phyloP scores from a whole-genome alignment of 176 grass and related monocot genomes.

The Zea mays region DNA sequence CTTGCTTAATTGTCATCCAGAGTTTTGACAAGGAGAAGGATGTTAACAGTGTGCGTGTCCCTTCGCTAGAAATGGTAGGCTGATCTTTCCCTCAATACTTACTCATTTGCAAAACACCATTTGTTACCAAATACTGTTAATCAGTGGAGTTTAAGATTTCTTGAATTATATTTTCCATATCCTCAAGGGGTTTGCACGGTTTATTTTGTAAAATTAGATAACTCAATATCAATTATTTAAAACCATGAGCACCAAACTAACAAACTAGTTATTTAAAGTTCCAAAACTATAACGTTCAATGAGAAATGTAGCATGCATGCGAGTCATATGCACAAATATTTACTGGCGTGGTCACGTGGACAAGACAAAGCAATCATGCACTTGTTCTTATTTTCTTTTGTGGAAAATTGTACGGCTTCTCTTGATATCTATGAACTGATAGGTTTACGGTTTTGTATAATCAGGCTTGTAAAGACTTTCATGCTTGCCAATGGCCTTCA shows the following conservation, averaged over 20 bases:
- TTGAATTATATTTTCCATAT: slow-evolving; percentile 11
- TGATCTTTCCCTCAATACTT: not conserved
- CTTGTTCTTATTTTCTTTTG: slow-evolving; percentile 11
- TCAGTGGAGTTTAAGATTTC: slow-evolving; percentile 6
- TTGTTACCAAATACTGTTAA: not conserved
- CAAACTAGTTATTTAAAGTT: not conserved
- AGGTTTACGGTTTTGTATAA: slow-evolving; percentile 13
- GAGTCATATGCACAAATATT: not conserved
- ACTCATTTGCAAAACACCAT: slow-evolving; percentile 33
- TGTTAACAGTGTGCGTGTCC: slow-evolving; percentile 68
- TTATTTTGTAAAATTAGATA: not conserved
- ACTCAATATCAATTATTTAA: not conserved
- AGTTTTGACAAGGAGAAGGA: slow-evolving; percentile 98
- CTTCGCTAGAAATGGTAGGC: slow-evolving; percentile 85
- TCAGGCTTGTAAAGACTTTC: slow-evolving; percentile 95
- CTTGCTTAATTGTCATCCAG: slow-evolving; percentile 53
- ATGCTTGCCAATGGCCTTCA: slow-evolving; percentile 80
- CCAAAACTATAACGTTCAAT: not conserved
- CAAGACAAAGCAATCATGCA: not conserved
- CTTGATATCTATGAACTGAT: slow-evolving; percentile 16
- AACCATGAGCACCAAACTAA: not conserved
- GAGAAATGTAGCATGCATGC: not conserved
- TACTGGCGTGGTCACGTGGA: not conserved
- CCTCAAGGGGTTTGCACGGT: not conserved
- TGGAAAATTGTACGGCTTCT: not conserved